Conservation (phyloP, 2,329 filamentous ascomycete species). For the Fusarium pseudocircinatum region DNA sequence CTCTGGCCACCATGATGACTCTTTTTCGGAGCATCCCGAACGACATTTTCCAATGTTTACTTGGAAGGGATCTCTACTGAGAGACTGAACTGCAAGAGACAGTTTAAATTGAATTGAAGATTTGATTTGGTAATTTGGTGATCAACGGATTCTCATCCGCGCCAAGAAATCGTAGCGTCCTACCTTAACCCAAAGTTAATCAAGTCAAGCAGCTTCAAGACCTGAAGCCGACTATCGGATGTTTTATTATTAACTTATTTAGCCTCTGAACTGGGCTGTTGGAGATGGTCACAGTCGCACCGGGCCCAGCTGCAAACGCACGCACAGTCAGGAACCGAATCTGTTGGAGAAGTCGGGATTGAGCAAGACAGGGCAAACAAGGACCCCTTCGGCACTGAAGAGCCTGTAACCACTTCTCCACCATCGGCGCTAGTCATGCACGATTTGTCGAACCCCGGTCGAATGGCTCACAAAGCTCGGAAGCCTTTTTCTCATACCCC, state of each 20-base stretch:
- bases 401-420: conserved; percentile 21
- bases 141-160: not conserved
- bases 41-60: not conserved
- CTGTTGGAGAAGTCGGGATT: conserved; percentile 27
- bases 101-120: not conserved
- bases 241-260: conserved; percentile 29
- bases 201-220: not conserved
- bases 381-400: conserved; percentile 40
- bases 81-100: not conserved
- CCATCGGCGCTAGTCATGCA: conserved; percentile 41
- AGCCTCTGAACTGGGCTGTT: not conserved
- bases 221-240: conserved; percentile 22
- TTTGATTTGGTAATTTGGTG: not conserved
- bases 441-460: conserved; percentile 45
- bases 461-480: conserved; percentile 16
- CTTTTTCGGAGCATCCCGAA: conserved; percentile 6
- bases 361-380: not conserved
- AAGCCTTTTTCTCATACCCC: conserved; percentile 13
- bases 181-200: conserved; percentile 33
- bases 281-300: conserved; percentile 18
- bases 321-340: conserved; percentile 24
- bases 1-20: conserved; percentile 7
- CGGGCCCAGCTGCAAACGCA: not conserved
- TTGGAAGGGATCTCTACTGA: not conserved
- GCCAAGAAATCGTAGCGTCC: conserved; percentile 21